Conservation (phyloP, 2,329 filamentous ascomycete species). For the Bertia moriformis region DNA sequence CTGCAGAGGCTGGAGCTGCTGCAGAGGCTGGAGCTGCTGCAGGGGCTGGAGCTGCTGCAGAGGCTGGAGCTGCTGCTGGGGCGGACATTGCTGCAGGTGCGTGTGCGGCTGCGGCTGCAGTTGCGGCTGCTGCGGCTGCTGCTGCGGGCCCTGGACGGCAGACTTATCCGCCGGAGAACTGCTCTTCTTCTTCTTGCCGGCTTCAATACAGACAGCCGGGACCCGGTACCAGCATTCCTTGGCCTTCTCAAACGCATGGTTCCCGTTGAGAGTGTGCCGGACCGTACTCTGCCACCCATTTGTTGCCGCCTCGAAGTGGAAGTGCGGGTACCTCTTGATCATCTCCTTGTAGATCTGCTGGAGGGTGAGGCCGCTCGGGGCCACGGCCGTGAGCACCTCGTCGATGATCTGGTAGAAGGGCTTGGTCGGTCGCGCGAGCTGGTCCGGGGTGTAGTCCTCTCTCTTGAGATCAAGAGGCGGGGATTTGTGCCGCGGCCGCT, state of each 20-base stretch:
- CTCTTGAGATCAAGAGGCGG: slow-evolving; percentile 39
- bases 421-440: slow-evolving; percentile 45
- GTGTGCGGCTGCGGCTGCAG: slow-evolving; percentile 9
- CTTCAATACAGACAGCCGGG: slow-evolving; percentile 41
- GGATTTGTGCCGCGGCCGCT: slow-evolving; percentile 43
- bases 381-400: slow-evolving; percentile 39
- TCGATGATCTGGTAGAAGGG: slow-evolving; percentile 48
- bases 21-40: neutral
- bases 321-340: slow-evolving; percentile 40
- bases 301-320: slow-evolving; percentile 42
- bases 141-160: slow-evolving; percentile 15
- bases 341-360: slow-evolving; percentile 53
- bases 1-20: neutral
- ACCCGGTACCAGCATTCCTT: slow-evolving; percentile 43
- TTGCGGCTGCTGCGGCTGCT: slow-evolving; percentile 7
- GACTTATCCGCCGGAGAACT: slow-evolving; percentile 28
- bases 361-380: slow-evolving; percentile 37
- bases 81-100: slow-evolving; percentile 5
- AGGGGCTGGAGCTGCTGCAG: neutral
- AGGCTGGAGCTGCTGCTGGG: neutral
- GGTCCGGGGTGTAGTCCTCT: slow-evolving; percentile 39
- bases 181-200: slow-evolving; percentile 44
- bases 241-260: slow-evolving; percentile 44
- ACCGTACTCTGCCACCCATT: slow-evolving; percentile 55
- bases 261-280: slow-evolving; percentile 48